Conservation (phyloP, 768 basidiomycete genomes). For the Mycena venus region DNA sequence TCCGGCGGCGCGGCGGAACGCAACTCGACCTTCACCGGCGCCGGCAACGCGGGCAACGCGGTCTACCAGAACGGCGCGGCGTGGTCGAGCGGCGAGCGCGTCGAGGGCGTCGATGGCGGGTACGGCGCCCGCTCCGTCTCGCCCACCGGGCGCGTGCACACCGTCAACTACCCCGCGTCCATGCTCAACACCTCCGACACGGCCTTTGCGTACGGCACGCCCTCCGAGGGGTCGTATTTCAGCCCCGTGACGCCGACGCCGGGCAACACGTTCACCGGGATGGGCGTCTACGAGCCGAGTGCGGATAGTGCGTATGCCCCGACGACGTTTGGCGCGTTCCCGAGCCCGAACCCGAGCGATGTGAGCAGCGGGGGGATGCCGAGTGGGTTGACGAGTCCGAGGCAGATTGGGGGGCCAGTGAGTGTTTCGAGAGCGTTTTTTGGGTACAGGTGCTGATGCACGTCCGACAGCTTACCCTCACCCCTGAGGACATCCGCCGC, state of each 20-base stretch:
- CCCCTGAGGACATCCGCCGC: constrained; percentile 73
- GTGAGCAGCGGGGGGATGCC: not conserved
- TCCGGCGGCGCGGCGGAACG: no score
- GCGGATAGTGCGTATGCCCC: constrained; percentile 22
- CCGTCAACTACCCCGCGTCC: not conserved
- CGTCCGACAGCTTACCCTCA: constrained; percentile 59
- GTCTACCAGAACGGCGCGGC: not conserved
- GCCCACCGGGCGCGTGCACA: constrained; percentile 24
- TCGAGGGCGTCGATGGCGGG: constrained; percentile 27
- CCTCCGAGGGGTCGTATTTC: constrained; percentile 26
- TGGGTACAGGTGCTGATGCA: constrained; percentile 14
- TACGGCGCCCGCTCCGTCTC: constrained; percentile 16
- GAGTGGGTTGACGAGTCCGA: constrained; percentile 4
- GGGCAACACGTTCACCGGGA: not conserved
- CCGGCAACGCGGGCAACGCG: not conserved
- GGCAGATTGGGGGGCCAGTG: constrained; percentile 28
- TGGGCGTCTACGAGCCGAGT: not conserved
- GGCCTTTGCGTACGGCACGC: not conserved
- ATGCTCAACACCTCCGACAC: constrained; percentile 1
- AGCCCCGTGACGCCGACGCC: constrained; percentile 16
- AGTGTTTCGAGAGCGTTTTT: not conserved
- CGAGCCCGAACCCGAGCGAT: not conserved
- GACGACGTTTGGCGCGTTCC: not conserved
- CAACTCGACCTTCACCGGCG: no score
- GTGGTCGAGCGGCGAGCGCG: constrained; percentile 29